Base-by-base conservation (phyloP, 805 yeast genomes). In the Maudiozyma turicensis region DNA sequence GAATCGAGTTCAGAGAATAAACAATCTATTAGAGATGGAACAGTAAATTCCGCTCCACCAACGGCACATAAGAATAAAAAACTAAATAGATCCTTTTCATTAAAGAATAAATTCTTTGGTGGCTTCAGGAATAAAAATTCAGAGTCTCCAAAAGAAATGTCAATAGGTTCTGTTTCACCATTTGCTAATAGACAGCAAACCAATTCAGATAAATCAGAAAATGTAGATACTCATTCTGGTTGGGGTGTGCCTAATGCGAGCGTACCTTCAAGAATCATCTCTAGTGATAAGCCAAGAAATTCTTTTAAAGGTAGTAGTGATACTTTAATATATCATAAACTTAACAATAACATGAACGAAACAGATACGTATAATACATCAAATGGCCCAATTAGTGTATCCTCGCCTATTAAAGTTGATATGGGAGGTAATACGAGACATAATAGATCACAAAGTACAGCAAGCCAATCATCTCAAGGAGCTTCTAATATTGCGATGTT, bases 31-130 rank as follows among this genome's bases (percentile, higher is more conserved):
- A 28, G 7, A n/a, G 14, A 35, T 35, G n/a, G 13, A 9, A 13
- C n/a, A 9, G 14, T 15, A 6, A 39, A 20, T 26, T 39, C 42
- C 20, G 26, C 42, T n/a, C 42, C 42, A 8, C 42, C 14, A 20
- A 39, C 26, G 14, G 40, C 14, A 8, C 44, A 26, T 8, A 20
- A 14, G 10, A 35, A 30, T 34, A 54, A 54, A 26, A 54, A 49
- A 45, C 30, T 66, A 3, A 59, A 63, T 6, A 59, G 72, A 49
- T 64, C 70, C 1, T 58, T 68, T 37, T 66, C 70, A 3, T 52
- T 65, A 26, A 64, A 63, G 45, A 59, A 61, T 46, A 60, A 54
- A 42, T 44, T 61, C 39, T 58, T 64, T 38, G 52, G 54, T 42
- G 56, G 56, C 41, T 45, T 62, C 37, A 58, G 60, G 49, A 45